phyloP scores from a whole-genome alignment of 1,284 basidiomycete species.

The Cryptococcus depauperatus region DNA sequence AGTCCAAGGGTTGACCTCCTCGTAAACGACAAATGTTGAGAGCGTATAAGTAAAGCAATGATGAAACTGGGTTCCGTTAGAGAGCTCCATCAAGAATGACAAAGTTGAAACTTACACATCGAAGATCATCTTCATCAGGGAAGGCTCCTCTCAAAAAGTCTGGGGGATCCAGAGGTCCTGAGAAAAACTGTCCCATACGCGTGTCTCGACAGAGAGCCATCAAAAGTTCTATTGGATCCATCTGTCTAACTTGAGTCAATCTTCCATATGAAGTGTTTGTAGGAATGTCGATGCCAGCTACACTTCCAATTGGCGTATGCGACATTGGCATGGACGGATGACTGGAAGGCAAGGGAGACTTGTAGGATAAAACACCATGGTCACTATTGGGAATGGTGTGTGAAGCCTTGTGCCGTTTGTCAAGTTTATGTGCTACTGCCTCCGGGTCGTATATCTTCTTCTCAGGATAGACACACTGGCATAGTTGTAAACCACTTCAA shows the following conservation, averaged over 20 bases:
- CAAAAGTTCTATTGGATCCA: constrained; percentile 27
- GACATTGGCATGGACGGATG: not conserved
- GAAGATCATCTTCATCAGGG: constrained; percentile 28
- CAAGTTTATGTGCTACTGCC: constrained; percentile 19
- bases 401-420: constrained; percentile 14
- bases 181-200: constrained; percentile 35
- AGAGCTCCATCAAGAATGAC: not conserved
- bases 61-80: constrained; percentile 24
- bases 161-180: constrained; percentile 28
- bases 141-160: constrained; percentile 30
- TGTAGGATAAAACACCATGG: not conserved
- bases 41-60: constrained; percentile 38
- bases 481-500: not conserved
- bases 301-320: not conserved
- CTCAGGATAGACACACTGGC: constrained; percentile 32
- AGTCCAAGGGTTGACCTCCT: constrained; percentile 37
- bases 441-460: constrained; percentile 29
- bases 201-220: constrained; percentile 34
- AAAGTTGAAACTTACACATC: constrained; percentile 22
- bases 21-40: constrained; percentile 33
- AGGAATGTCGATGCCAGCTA: not conserved
- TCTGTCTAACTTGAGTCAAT: constrained; percentile 1
- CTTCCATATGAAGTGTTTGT: not conserved
- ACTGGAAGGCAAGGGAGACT: not conserved
- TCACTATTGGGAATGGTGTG: not conserved